Conservation (phyloP, 192 early-diverging fungal species). For the Gryganskiella cystojenkinii region DNA sequence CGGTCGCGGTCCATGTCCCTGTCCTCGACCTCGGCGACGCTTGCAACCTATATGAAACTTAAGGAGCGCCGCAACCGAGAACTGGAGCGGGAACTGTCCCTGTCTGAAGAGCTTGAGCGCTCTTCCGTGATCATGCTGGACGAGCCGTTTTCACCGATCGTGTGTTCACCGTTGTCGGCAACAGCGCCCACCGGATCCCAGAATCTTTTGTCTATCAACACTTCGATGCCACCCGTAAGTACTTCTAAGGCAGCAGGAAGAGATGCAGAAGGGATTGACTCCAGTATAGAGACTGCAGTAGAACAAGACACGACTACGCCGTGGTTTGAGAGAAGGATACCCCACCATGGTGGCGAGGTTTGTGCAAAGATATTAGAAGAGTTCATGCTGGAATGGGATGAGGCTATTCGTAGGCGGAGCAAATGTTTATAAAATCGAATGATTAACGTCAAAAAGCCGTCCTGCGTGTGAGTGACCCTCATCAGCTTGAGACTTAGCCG, state of each 20-base stretch:
- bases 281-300: background rate
- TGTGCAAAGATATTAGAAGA: slow-evolving; percentile 35
- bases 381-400: slow-evolving; percentile 38
- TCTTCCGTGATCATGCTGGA: no score
- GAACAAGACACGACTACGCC: background rate
- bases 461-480: no score
- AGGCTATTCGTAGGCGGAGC: background rate
- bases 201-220: no score
- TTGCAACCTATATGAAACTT: slow-evolving; percentile 3
- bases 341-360: slow-evolving; percentile 35
- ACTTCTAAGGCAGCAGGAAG: no score
- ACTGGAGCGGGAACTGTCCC: background rate
- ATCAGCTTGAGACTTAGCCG: no score
- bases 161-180: no score
- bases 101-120: background rate
- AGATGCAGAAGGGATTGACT: background rate
- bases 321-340: slow-evolving; percentile 39
- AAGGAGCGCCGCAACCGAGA: background rate
- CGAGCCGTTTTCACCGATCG: no score
- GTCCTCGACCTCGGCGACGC: slow-evolving; percentile 18
- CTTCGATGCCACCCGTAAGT: no score
- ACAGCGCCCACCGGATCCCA: no score
- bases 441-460: no score
- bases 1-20: slow-evolving; percentile 19
- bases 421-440: no score